A percentile compares a stretch with the other conserved stretches of the same genome.
phyloP scores from a whole-genome alignment of 768 basidiomycete genomes.

The Hypholoma fasciculare region DNA sequence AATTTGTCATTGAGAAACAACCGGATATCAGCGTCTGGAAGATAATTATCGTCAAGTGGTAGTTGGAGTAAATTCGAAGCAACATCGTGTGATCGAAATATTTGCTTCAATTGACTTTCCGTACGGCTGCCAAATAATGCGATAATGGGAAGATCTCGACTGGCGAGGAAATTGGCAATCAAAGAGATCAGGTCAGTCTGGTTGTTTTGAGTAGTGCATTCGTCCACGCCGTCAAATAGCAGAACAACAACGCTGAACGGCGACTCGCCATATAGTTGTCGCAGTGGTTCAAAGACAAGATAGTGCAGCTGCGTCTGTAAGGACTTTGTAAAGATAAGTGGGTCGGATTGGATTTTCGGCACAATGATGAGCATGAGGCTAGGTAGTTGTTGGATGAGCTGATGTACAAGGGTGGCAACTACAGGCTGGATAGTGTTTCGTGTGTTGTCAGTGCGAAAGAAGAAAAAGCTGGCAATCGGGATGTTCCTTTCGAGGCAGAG shows the following conservation, averaged over 20 bases:
- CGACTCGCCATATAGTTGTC: background rate
- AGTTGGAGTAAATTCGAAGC: background rate
- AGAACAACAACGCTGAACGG: background rate
- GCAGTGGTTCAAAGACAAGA: background rate
- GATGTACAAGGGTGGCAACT: constrained; percentile 3
- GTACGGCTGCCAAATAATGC: background rate
- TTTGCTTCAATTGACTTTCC: background rate
- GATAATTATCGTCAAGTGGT: background rate
- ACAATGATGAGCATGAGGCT: background rate
- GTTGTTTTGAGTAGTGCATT: constrained; percentile 11
- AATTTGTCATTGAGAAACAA: constrained; percentile 4
- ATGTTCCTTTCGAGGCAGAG: too few relatives aligned
- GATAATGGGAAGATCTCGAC: background rate
- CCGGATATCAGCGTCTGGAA: constrained; percentile 4
- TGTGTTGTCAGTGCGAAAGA: too few relatives aligned
- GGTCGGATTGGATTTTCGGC: background rate
- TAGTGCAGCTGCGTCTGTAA: background rate
- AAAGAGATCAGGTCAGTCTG: background rate
- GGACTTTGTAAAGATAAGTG: background rate
- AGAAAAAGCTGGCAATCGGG: too few relatives aligned
- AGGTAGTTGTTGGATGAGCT: constrained; percentile 19
- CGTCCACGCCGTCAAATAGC: constrained; percentile 25
- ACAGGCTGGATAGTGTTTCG: too few relatives aligned
- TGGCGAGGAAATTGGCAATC: background rate
- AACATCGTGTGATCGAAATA: background rate